Base-by-base conservation (phyloP, 768 basidiomycete genomes). In the Amanita thiersii region DNA sequence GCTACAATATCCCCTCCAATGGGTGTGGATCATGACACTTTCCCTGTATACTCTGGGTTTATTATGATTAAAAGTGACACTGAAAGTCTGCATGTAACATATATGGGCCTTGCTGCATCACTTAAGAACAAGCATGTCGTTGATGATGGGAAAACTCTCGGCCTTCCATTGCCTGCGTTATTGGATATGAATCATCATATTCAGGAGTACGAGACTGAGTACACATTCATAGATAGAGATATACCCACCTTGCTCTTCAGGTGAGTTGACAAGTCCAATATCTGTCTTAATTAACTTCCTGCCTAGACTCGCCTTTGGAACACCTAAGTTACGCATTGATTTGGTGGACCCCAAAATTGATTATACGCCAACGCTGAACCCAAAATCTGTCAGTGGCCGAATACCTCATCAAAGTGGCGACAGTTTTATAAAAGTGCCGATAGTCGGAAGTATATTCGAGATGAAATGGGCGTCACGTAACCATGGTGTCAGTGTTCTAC, bases 31-130 rank as follows among this genome's bases (percentile, higher is more conserved):
- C 61, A 70, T 23, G 54, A 63, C 20, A 62, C 68, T 2, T 69
- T 74, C 55, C 78, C 79, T 18, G 64, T 79, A 42, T 79, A 72
- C 60, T 75, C 74, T 24, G 79, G 79, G 4, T 78, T 68, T 62
- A 73, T 82, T 28, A 61, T 72, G 42, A 50, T 71, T 14, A 59
- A 59, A 31, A 65, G 59, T 23, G 53, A 56, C 5, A 48, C 53
- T 8, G 65, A 71, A 41, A 63, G 51, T 7, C 56, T 61, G 36
- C 62, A 69, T 21, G 63, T 69, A 18, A 62, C 70, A 3, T 79
- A 75, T 51, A 52, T 76, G 12, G 75, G 75, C 53, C 51, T 57
- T 6, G 52, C 46, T 12, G 59, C 53, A 57, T 63, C 60, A n/a
- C 58, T 77, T 46, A 68, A 65, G 50, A 58, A 75, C 45, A 66